Percentiles rank a stretch among this genome's conserved stretches.
These are phyloP conservation scores for Paracoccidioides brasiliensis DNA, from an alignment of 2,329 filamentous ascomycete species.

Conservation along the genomic window DNA sequence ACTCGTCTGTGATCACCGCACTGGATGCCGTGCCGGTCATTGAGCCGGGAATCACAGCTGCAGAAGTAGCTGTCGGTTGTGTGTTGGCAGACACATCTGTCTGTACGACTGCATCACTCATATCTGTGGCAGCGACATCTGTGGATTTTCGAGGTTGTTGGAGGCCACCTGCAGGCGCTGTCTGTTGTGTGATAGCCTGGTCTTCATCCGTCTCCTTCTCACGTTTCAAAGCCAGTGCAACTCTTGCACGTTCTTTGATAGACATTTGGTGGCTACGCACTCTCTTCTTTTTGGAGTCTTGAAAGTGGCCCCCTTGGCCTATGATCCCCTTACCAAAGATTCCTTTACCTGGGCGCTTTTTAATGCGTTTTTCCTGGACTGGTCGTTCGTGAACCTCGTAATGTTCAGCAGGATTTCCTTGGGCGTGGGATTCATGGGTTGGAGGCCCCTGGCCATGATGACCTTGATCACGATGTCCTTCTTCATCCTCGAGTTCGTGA, in stretches of 20 bases:
- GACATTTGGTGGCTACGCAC: not conserved
- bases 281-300: not conserved
- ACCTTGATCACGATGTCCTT: not conserved
- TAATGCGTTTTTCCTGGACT: no score
- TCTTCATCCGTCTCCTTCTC: no score
- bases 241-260: not conserved
- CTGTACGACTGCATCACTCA: no score
- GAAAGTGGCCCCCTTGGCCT: not conserved
- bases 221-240: not conserved
- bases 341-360: no score
- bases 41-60: not conserved
- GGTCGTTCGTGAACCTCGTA: no score
- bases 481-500: not conserved
- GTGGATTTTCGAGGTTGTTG: no score
- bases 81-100: not conserved
- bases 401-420: no score
- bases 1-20: no score
- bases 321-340: no score
- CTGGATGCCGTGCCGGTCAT: not conserved
- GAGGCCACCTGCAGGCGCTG: not conserved
- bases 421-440: no score
- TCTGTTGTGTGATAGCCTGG: not conserved
- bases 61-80: not conserved
- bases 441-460: not conserved
- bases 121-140: not conserved